phyloP scores from a whole-genome alignment of 257 asterid species.

The Nyctanthes arbortristis region DNA sequence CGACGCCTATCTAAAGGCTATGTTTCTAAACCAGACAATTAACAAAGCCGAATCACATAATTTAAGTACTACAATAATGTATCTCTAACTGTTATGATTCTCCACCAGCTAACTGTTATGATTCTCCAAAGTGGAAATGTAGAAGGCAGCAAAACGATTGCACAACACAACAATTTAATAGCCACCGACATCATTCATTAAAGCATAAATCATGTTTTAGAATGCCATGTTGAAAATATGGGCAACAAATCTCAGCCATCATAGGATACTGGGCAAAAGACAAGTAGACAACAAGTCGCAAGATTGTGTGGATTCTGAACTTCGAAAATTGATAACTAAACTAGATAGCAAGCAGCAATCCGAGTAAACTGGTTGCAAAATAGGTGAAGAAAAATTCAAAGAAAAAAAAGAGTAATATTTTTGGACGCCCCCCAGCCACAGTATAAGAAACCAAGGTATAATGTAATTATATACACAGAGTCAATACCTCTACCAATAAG shows the following conservation, averaged over 20 bases:
- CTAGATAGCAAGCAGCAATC: not conserved
- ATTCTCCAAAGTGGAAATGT: not conserved
- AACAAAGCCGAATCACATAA: not conserved
- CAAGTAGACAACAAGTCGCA: not conserved
- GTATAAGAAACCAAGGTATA: too few species aligned
- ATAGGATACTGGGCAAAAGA: too few species aligned
- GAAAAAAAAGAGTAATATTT: too few species aligned
- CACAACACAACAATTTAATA: not conserved
- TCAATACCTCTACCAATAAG: too few species aligned
- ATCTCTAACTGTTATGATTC: not conserved
- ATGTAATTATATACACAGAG: too few species aligned
- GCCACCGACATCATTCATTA: not conserved
- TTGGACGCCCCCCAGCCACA: too few species aligned
- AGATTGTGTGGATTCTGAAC: too few species aligned
- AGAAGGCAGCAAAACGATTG: not conserved
- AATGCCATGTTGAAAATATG: too few species aligned
- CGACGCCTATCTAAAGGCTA: not conserved
- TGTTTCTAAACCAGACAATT: not conserved
- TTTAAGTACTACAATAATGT: not conserved
- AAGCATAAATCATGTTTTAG: not conserved
- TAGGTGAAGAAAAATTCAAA: not conserved
- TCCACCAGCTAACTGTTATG: not conserved
- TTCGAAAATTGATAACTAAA: not conserved
- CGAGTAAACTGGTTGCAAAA: not conserved
- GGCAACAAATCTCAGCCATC: too few species aligned